A percentile compares a stretch with the other conserved stretches of the same genome.
Evolutionary conservation across 2,329 filamentous ascomycete species (phyloP).

Genomic region (Aureobasidium melanogenum): DNA sequence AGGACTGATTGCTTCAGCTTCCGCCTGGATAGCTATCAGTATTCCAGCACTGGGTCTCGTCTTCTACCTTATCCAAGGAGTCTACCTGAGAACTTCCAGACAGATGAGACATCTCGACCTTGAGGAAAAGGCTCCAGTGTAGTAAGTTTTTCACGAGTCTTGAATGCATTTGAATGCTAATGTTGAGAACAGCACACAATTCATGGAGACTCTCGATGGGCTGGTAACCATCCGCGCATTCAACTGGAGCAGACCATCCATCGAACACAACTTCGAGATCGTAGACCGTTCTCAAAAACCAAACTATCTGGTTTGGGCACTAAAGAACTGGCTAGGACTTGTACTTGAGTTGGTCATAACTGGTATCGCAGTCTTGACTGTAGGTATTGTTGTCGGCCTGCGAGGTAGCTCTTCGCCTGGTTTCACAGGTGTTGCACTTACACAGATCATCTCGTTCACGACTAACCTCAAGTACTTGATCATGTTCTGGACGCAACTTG

Average conservation of each 20-base stretch:
- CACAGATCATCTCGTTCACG: constrained; percentile 46
- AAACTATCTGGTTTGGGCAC: constrained; percentile 36
- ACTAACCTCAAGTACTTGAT: constrained; percentile 41
- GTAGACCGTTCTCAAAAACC: constrained; percentile 36
- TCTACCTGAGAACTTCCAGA: constrained; percentile 40
- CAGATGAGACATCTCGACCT: constrained; percentile 46
- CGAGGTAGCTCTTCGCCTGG: constrained; percentile 38
- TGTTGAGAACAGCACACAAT: constrained; percentile 31
- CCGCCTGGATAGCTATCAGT: constrained; percentile 31
- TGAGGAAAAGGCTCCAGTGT: constrained; percentile 42
- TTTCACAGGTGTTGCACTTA: constrained; percentile 42
- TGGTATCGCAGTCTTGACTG: constrained; percentile 24
- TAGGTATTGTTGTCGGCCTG: constrained; percentile 24
- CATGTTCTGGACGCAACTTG: constrained; percentile 45
- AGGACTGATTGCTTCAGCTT: constrained; percentile 32
- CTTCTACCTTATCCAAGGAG: constrained; percentile 35
- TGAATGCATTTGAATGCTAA: neutral
- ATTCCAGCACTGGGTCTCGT: constrained; percentile 30
- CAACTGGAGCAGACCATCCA: constrained; percentile 35
- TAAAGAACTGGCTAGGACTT: constrained; percentile 37
- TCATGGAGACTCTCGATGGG: constrained; percentile 41
- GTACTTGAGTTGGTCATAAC: constrained; percentile 33
- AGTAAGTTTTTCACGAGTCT: constrained; percentile 15
- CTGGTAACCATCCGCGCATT: constrained; percentile 45
- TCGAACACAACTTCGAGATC: constrained; percentile 28